These are phyloP conservation scores for Prunus yedoensis DNA, from an alignment of 331 rosid genomes.

Conservation along the genomic window DNA sequence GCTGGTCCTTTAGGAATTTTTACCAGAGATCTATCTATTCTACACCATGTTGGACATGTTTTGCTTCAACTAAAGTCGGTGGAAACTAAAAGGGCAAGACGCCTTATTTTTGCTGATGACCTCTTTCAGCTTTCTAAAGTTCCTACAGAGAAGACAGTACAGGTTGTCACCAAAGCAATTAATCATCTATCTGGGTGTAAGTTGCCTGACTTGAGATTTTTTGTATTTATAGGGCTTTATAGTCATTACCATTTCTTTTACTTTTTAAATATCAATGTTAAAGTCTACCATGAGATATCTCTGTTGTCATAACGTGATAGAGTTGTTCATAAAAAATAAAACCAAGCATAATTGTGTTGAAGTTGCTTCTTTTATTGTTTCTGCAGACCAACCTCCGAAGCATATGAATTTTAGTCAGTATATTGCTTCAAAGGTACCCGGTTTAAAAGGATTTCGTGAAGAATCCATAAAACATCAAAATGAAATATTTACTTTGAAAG, in stretches of 20 bases:
- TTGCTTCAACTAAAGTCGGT: conserved; percentile 53
- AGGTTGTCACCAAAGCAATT: conserved; percentile 49
- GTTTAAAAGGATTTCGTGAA: conserved; percentile 50
- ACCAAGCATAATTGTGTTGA: conserved; percentile 10
- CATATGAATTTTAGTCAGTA: conserved; percentile 64
- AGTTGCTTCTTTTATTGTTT: conserved; percentile 37
- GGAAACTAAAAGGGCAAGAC: conserved; percentile 61
- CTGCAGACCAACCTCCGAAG: conserved; percentile 68
- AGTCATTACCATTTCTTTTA: not conserved
- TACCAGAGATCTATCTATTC: conserved; percentile 70
- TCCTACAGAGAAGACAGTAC: conserved; percentile 57
- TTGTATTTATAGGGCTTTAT: not conserved
- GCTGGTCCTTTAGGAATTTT: conserved; percentile 57
- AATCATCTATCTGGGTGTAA: conserved; percentile 84
- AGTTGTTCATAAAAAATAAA: conserved; percentile 4
- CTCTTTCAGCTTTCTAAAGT: conserved; percentile 70
- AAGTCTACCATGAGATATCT: not conserved
- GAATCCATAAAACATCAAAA: conserved; percentile 42
- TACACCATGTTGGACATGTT: conserved; percentile 74
- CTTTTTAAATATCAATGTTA: not conserved
- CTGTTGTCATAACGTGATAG: not conserved
- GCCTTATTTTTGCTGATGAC: conserved; percentile 78
- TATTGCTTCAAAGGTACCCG: conserved; percentile 68
- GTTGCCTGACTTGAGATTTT: conserved; percentile 28
- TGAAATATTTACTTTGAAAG: conserved; percentile 61